Conservation (phyloP, 768 basidiomycete species). For the Cyclocybe cylindracea region DNA sequence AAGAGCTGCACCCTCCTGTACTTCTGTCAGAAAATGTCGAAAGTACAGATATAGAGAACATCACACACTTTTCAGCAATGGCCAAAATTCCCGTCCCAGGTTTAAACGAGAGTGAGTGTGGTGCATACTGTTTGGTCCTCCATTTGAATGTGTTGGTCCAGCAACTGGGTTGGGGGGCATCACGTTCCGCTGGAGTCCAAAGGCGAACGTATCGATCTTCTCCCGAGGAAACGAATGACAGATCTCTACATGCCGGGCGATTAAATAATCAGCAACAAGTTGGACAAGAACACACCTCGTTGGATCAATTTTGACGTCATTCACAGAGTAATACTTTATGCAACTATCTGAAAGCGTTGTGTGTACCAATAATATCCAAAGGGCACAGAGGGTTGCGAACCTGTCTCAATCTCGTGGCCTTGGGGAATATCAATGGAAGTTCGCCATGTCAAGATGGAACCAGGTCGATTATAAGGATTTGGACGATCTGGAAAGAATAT, state of each 20-base stretch:
- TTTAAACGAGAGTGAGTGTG: conserved; percentile 47
- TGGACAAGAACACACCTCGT: conserved; percentile 31
- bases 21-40: conserved; percentile 14
- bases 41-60: background rate
- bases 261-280: conserved; percentile 2
- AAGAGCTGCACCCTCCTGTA: conserved; percentile 24
- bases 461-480: conserved; percentile 46
- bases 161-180: background rate
- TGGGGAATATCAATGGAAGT: conserved; percentile 17
- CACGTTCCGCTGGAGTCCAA: conserved; percentile 33
- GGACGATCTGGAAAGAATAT: conserved; percentile 25
- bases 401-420: conserved; percentile 10
- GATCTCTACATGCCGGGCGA: conserved; percentile 6
- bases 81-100: conserved; percentile 42
- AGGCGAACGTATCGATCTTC: conserved; percentile 41
- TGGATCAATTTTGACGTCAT: conserved; percentile 58
- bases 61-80: conserved; percentile 38
- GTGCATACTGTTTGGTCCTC: conserved; percentile 28
- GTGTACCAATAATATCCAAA: too few species aligned
- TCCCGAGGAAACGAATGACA: conserved; percentile 46
- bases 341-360: conserved; percentile 10
- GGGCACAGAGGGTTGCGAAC: conserved; percentile 5
- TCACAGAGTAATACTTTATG: conserved; percentile 53
- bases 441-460: conserved; percentile 46
- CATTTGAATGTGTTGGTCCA: conserved; percentile 8